Percentiles rank a stretch among this genome's conserved stretches.
Conservation (phyloP, 768 basidiomycete genomes). For the Inosperma sp. region DNA sequence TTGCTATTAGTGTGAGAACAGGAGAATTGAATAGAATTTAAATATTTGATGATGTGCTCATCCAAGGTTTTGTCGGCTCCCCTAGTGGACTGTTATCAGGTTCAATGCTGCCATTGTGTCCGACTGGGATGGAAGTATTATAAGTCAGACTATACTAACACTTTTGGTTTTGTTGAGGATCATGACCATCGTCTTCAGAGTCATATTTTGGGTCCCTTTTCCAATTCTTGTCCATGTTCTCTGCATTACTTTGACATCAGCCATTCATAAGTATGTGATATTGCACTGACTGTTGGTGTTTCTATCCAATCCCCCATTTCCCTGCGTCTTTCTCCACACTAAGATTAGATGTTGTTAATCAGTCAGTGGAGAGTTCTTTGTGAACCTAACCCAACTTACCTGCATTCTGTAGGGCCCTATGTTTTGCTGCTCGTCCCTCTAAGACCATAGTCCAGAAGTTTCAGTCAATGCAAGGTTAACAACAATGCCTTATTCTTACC, state of each 20-base stretch:
- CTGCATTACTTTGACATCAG: not conserved
- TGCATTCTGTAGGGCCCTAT: constrained; percentile 1
- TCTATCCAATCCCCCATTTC: not conserved
- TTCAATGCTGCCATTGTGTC: too few relatives aligned
- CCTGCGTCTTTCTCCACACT: not conserved
- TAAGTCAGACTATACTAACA: too few relatives aligned
- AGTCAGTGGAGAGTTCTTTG: not conserved
- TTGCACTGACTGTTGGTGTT: too few relatives aligned
- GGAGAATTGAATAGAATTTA: too few relatives aligned
- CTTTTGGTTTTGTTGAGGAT: too few relatives aligned
- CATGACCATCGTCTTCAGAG: not conserved
- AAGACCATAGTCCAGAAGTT: not conserved
- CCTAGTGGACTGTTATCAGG: too few relatives aligned
- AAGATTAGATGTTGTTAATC: not conserved
- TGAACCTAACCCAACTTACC: not conserved
- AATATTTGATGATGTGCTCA: not conserved
- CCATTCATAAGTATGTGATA: too few relatives aligned
- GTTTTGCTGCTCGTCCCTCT: not conserved
- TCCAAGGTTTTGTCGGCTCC: not conserved
- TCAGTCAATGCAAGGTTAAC: not conserved
- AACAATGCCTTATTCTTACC: not conserved
- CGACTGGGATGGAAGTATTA: too few relatives aligned
- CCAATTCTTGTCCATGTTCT: not conserved
- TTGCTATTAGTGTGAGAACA: not conserved
- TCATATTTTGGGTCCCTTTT: not conserved